Base-by-base conservation (phyloP, 495 filamentous ascomycete species). In the Niebla homalea region DNA sequence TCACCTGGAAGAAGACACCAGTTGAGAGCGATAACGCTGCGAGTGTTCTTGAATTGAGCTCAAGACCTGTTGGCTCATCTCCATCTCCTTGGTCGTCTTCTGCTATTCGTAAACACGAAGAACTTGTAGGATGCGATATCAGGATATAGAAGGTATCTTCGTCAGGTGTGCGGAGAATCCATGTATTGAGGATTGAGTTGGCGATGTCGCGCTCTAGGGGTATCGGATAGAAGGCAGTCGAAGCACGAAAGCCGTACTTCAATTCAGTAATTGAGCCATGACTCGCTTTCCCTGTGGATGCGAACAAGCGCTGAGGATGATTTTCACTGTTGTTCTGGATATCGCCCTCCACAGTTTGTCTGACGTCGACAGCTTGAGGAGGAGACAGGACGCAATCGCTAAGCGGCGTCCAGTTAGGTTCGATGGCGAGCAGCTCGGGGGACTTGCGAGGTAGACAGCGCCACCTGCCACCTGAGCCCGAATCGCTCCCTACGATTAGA, bases 361-460 rank as follows among this genome's bases (percentile, higher is more conserved):
- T 41, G 18, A 15, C 18, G 15, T 41, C n/a, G 14, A 6, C 3
- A 12, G 18, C 21, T 3, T 22, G 21, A 41, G 21, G 39, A 35
- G 25, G 25, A 48, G 32, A 25, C 6, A 36, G 19, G 7, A 16
- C 36, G 18, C 26, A 76, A 62, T 96, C 88, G 18, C 78, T 74
- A 20, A 81, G 73, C 1, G 92, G 88, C 0, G 86, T 77, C 89
- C 89, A 95, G 59, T 89, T 95, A 26, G 81, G 74, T 39, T 87
- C 77, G n/a, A 69, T 70, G 47, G 80, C 74, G 25, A 77, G 57
- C 45, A 76, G 62, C 6, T 64, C 64, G 36, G 76, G 69, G 20
- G 69, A 52, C 38, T 69, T 57, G 18, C 43, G 44, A 60, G 67
- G 67, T 62, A 78, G 67, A 63, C 85, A 81, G 54, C 78, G 67